phyloP scores from a whole-genome alignment of 2,329 filamentous ascomycete species.

The Pseudogymnoascus sp. region DNA sequence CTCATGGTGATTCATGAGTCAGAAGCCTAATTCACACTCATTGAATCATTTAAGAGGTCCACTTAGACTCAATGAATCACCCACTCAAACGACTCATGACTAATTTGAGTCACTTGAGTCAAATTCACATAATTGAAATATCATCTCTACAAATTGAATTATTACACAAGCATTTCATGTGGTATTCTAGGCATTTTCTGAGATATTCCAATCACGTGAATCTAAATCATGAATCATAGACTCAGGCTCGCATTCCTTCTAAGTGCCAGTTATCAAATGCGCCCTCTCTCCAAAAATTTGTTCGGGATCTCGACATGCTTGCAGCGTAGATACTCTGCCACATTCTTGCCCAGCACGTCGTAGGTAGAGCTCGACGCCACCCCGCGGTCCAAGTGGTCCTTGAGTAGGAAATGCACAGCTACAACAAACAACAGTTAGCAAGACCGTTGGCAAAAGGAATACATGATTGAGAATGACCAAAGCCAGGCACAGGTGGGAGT shows the following conservation, averaged over 20 bases:
- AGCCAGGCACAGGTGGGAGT: not conserved
- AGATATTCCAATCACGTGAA: too few relatives aligned
- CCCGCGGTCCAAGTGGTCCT: constrained; percentile 30
- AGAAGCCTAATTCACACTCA: too few relatives aligned
- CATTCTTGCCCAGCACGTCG: constrained; percentile 19
- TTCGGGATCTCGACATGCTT: constrained; percentile 17
- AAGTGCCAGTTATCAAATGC: not conserved
- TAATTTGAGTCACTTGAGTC: too few relatives aligned
- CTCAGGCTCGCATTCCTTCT: not conserved
- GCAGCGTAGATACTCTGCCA: constrained; percentile 17
- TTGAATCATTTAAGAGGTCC: too few relatives aligned
- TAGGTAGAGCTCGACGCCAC: constrained; percentile 16
- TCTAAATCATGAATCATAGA: too few relatives aligned
- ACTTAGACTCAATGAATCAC: too few relatives aligned
- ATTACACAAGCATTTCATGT: too few relatives aligned
- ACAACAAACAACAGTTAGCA: constrained; percentile 12
- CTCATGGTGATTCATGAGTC: too few relatives aligned
- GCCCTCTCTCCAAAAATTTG: constrained; percentile 11
- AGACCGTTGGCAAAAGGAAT: constrained; percentile 24
- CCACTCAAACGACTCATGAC: too few relatives aligned
- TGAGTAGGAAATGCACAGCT: constrained; percentile 25
- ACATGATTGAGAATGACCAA: constrained; percentile 25
- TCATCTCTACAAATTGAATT: too few relatives aligned
- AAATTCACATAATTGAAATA: too few relatives aligned
- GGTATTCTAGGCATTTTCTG: too few relatives aligned